Conservation (phyloP, 371 early-diverging fungal genomes). For the Cokeromyces recurvatus region DNA sequence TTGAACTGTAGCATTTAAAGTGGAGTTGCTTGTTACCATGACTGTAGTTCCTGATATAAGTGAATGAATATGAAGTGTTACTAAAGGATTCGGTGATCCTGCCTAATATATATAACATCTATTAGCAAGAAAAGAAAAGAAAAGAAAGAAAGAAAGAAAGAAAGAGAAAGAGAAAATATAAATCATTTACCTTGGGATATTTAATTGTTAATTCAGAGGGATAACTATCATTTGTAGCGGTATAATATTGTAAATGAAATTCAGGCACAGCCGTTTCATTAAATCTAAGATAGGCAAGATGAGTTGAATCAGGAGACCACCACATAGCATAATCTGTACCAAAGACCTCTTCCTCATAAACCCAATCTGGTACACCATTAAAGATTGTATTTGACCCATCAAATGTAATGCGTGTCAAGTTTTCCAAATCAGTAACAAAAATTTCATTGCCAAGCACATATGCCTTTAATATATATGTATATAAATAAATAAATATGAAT, state of each 20-base stretch:
- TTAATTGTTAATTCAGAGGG: slow-evolving; percentile 69
- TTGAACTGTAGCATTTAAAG: slow-evolving; percentile 8
- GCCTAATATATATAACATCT: slow-evolving; percentile 33
- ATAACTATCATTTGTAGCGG: slow-evolving; percentile 53
- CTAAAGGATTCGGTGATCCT: slow-evolving; percentile 83
- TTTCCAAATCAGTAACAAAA: slow-evolving; percentile 65
- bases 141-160: not conserved
- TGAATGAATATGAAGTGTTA: slow-evolving; percentile 66
- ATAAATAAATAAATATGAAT: no score
- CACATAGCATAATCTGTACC: slow-evolving; percentile 65
- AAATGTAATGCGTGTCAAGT: slow-evolving; percentile 71
- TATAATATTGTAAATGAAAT: slow-evolving; percentile 67
- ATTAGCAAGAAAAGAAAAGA: not conserved
- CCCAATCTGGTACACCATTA: slow-evolving; percentile 97
- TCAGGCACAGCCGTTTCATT: slow-evolving; percentile 84
- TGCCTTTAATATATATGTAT: slow-evolving; percentile 33
- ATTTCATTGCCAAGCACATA: slow-evolving; percentile 89
- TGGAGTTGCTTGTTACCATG: slow-evolving; percentile 26
- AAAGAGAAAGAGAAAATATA: no score
- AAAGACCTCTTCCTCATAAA: slow-evolving; percentile 95
- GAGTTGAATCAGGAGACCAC: slow-evolving; percentile 87
- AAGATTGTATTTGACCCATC: slow-evolving; percentile 84
- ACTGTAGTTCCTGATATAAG: slow-evolving; percentile 23
- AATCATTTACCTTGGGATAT: slow-evolving; percentile 85
- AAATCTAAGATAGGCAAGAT: slow-evolving; percentile 80